A percentile compares a stretch with the other conserved stretches of the same genome.
phyloP scores from a whole-genome alignment of 2,329 filamentous ascomycete genomes.

The Sporothrix schenckii region DNA sequence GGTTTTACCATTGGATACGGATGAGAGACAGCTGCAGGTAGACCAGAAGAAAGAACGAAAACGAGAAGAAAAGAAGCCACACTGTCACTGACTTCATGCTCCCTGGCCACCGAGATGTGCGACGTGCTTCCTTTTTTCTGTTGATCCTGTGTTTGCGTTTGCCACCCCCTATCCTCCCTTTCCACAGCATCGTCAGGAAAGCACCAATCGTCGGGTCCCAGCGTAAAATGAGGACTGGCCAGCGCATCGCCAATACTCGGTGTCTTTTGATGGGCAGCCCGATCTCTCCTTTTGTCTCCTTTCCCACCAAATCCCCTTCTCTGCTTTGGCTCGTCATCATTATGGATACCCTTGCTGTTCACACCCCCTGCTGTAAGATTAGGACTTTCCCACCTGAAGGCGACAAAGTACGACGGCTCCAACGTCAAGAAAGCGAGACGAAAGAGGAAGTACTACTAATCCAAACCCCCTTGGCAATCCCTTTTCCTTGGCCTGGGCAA shows the following conservation, averaged over 20 bases:
- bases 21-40: not conserved
- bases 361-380: slow-evolving; percentile 21
- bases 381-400: not conserved
- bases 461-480: not conserved
- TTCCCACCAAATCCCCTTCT: not conserved
- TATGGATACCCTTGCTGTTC: slow-evolving; percentile 13
- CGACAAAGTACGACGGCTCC: not conserved
- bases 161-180: slow-evolving; percentile 27
- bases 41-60: not conserved
- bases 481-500: not conserved
- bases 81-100: too few species aligned
- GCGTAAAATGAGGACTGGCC: slow-evolving; percentile 24
- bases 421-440: not conserved
- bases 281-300: not conserved
- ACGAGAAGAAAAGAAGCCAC: not conserved
- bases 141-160: not conserved
- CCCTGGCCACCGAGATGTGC: slow-evolving; percentile 10
- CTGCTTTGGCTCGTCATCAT: slow-evolving; percentile 4
- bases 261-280: not conserved
- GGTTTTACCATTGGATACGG: not conserved
- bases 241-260: slow-evolving; percentile 10
- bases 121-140: not conserved
- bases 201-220: not conserved
- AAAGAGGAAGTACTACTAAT: not conserved
- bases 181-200: not conserved